Percentiles rank a stretch among this genome's conserved stretches.
Evolutionary conservation across 2,329 filamentous ascomycete species (phyloP).

Genomic region (Fonsecaea pedrosoi): DNA sequence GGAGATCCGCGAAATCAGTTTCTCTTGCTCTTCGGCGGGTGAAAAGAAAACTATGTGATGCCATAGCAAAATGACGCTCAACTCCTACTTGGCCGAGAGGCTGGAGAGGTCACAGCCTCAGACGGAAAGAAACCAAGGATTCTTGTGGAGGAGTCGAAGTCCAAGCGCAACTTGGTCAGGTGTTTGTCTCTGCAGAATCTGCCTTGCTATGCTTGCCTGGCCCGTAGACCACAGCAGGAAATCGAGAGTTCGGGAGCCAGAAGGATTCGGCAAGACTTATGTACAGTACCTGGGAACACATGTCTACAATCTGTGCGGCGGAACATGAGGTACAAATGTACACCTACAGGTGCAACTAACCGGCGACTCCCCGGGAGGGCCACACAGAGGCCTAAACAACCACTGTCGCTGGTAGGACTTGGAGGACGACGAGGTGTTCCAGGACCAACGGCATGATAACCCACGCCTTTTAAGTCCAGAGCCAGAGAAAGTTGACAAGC

Average conservation of each 20-base stretch:
- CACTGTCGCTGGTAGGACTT: neutral
- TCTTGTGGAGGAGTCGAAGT: neutral
- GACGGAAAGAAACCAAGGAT: neutral
- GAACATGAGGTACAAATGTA: too few species aligned
- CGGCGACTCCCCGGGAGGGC: constrained; percentile 14
- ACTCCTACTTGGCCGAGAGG: neutral
- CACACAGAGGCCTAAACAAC: neutral
- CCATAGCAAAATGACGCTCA: neutral
- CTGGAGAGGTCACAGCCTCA: neutral
- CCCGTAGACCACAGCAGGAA: constrained; percentile 1
- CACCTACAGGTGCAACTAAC: constrained; percentile 1
- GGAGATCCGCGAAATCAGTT: neutral
- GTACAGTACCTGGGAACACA: constrained; percentile 4
- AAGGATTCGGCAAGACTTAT: constrained; percentile 13
- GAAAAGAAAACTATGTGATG: neutral
- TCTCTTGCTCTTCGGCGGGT: neutral
- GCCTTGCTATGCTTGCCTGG: neutral
- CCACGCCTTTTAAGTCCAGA: neutral
- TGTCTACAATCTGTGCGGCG: neutral
- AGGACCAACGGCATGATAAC: neutral
- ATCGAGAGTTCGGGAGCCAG: neutral
- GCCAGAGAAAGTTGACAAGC: neutral
- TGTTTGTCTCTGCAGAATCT: neutral
- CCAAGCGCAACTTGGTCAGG: neutral
- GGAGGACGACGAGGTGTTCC: constrained; percentile 5